Evolutionary conservation across 2,329 filamentous ascomycete genomes (phyloP).

Genomic region (Ascochyta viciae-villosae): DNA sequence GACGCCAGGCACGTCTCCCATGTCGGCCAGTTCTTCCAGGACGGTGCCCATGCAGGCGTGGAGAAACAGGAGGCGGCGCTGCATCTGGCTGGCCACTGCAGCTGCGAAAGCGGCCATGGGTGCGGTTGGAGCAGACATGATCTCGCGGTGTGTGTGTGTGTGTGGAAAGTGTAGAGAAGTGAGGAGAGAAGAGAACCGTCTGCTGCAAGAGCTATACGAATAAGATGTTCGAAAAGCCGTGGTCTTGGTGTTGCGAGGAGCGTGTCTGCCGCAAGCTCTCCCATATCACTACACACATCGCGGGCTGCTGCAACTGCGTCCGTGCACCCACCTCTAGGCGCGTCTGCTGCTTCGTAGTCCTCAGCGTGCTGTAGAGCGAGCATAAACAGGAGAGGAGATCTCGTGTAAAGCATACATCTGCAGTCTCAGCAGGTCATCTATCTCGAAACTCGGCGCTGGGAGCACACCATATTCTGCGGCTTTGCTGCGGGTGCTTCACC

Average conservation of each 20-base stretch:
- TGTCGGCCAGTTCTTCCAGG: neutral
- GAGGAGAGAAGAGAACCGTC: neutral
- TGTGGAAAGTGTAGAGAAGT: neutral
- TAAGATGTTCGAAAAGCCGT: neutral
- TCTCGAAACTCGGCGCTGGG: too few species aligned
- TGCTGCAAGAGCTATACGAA: neutral
- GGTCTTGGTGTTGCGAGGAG: neutral
- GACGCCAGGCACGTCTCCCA: neutral
- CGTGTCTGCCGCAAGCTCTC: neutral
- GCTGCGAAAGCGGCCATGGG: neutral
- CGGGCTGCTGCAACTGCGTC: neutral
- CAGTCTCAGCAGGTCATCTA: neutral
- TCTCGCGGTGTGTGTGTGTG: neutral
- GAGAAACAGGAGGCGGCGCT: neutral
- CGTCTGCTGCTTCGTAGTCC: neutral
- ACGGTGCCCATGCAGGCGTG: neutral
- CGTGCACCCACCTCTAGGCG: slow-evolving; percentile 2
- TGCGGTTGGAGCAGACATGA: neutral
- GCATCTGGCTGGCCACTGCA: neutral
- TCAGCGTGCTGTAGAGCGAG: neutral
- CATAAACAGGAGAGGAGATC: too few species aligned
- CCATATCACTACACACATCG: neutral
- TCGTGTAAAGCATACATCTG: neutral
- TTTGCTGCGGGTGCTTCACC: too few species aligned
- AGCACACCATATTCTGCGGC: too few species aligned